Base-by-base conservation (phyloP, 495 filamentous ascomycete genomes). In the Hypoxylon intermedium region DNA sequence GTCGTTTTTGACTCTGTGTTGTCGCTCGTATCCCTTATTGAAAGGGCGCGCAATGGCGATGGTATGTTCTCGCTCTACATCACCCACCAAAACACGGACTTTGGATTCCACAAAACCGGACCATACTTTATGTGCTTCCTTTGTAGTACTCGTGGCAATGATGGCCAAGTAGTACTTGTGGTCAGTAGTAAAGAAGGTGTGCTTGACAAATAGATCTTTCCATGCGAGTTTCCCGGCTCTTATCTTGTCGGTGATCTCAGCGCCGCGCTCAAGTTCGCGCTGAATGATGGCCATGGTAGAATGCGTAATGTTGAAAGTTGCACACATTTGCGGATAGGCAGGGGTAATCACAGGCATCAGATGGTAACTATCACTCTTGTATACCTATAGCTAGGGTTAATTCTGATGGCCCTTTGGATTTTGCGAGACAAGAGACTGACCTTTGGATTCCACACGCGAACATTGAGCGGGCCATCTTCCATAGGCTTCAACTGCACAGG, bases 341-440 rank as follows among this genome's bases (percentile, higher is more conserved):
- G 94, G 94, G 4, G 90, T 98, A 67, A 98, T 97, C 66, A 98
- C 90, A 42, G 94, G 94, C 94, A 98, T 98, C 12, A 94, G 74
- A 72, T 97, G 93, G 58, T 82, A 87, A 31, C 83, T 80, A 69
- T 98, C 94, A 42, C 83, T 82, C 56, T 85, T 83, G 67, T 96
- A 95, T 31, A 95, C 79, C 89, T 94, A 57, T 36, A 54, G 40
- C 54, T 58, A 28, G 7, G 66, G 74, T 67, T 13, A 15, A 15
- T 11, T n/a, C n/a, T n/a, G n/a, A n/a, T n/a, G n/a, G n/a, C n/a
- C 4, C 23, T 18, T 24, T 20, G 11, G 9, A 38, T 48, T 36
- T 47, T 15, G 11, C 23, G 13, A 19, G 9, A 21, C 2, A 6
- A 13, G n/a, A 24, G 6, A 66, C 79, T 66, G 70, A 93, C 90